Evolutionary conservation across 2,329 filamentous ascomycete genomes (phyloP).

Genomic region (Aureobasidium musti): DNA sequence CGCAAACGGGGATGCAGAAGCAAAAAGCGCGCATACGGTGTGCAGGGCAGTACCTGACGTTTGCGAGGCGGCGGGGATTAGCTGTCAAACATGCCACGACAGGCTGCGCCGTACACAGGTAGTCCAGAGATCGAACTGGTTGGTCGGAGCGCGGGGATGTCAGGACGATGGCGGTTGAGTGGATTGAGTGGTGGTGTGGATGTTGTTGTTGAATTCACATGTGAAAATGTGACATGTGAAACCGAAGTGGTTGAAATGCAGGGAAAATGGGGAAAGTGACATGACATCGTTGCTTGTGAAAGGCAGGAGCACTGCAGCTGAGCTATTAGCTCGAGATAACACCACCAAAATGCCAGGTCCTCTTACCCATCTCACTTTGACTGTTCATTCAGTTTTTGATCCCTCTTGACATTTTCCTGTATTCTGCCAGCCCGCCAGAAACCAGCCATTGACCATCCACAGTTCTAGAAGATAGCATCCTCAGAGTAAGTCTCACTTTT

Average conservation of each 20-base stretch:
- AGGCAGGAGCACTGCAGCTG: conserved; percentile 26
- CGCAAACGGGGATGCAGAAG: conserved; percentile 11
- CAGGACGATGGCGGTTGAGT: conserved; percentile 8
- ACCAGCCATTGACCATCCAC: conserved; percentile 11
- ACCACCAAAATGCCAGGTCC: conserved; percentile 26
- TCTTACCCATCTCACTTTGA: conserved; percentile 18
- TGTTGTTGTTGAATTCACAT: conserved; percentile 17
- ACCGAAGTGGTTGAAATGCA: conserved; percentile 3
- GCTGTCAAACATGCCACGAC: conserved; percentile 27
- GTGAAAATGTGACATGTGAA: neutral
- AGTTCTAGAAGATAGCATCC: conserved; percentile 10
- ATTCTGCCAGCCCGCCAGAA: neutral
- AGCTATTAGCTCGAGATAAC: conserved; percentile 26
- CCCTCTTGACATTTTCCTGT: neutral
- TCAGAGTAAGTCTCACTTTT: conserved; percentile 14
- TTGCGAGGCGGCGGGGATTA: conserved; percentile 11
- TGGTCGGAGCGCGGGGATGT: conserved; percentile 9
- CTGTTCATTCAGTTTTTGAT: conserved; percentile 5
- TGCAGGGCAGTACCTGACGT: conserved; percentile 25
- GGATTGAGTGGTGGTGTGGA: conserved; percentile 19
- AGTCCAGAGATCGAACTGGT: conserved; percentile 20
- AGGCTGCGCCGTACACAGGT: conserved; percentile 9
- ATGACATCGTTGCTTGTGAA: conserved; percentile 22
- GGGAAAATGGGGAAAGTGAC: conserved; percentile 18
- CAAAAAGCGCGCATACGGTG: neutral